Evolutionary conservation across 2,329 filamentous ascomycete species (phyloP), one percentile per base, ranked within the genome.

Genomic region (Talaromyces sp.): DNA sequence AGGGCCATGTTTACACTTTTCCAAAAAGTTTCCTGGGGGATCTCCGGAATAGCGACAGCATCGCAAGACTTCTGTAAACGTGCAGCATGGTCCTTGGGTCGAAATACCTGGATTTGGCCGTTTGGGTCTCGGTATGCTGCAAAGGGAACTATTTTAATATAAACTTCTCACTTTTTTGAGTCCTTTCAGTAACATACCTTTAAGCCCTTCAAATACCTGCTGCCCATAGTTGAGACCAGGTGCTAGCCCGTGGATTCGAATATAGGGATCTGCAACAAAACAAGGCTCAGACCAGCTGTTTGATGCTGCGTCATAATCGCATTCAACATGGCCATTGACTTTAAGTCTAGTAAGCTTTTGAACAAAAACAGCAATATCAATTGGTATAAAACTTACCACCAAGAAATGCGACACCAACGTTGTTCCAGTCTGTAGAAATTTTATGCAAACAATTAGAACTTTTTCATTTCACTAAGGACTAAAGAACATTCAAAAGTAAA

Each of bases 311-410:
- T 77, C 80, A 72, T 81, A 84, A 66, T 77, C 75, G 47, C 78
- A 82, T 71, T 84, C 81, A 64, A 84, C 78, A 71, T 84, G 82
- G 59, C 82, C 82, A 65, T 83, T 83, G 62, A 84, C 82, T 82
- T 36, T 7, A 36, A 49, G 6, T 10, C 44, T 4, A 4, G 11
- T 22, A 17, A 19, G 22, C 44, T 22, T 49, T 22, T 22, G 44
- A 22, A 17, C 32, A 33, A 22, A 49, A 49, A 25, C 22, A 49
- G 25, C 3, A 11, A 11, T 22, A 22, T 19, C 22, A 49, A 22
- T 49, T 49, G 9, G 44, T 49, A 19, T 11, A 19, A 47, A 22
- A 22, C 15, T 49, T 22, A 49, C 44, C 44, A 7, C 44, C 44
- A 25, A 49, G 44, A 49, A 49, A 49, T 49, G 44, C n/a, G 25